Conservation (phyloP, 1,284 basidiomycete species). For the Cryptococcus sp. region DNA sequence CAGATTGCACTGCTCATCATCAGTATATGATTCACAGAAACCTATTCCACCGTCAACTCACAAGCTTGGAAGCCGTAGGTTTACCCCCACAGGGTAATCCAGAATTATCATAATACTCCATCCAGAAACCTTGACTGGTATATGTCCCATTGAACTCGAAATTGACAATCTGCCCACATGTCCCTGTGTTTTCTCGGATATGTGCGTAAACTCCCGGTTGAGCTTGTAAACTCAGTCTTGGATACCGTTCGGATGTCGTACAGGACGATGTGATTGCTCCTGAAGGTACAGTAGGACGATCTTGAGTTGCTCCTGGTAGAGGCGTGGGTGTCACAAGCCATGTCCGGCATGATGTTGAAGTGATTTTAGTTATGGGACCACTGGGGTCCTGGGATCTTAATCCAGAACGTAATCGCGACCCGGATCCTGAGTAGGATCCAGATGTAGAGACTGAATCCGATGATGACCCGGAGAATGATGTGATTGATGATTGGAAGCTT, state of each 20-base stretch:
- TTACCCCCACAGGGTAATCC: neutral
- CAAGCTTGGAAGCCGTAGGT: neutral
- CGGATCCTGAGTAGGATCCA: no score
- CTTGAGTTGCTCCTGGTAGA: neutral
- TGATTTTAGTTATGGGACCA: neutral
- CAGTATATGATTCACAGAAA: no score
- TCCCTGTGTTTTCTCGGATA: neutral
- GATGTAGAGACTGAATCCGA: no score
- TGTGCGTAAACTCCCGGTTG: neutral
- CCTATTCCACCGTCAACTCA: neutral
- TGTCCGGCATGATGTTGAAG: conserved; percentile 1
- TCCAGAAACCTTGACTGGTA: neutral
- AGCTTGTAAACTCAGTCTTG: neutral
- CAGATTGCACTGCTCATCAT: no score
- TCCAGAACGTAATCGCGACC: no score
- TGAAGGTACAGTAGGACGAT: neutral
- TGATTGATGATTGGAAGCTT: no score
- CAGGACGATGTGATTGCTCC: neutral
- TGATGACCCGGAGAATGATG: no score
- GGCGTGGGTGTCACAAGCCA: neutral
- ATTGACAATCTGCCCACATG: neutral
- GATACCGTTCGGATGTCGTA: neutral
- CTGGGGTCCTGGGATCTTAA: neutral
- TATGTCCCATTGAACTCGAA: neutral
- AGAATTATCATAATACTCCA: conserved; percentile 1